Evolutionary conservation across 2,329 filamentous ascomycete genomes (phyloP).

Genomic region (Scedosporium apiospermum): DNA sequence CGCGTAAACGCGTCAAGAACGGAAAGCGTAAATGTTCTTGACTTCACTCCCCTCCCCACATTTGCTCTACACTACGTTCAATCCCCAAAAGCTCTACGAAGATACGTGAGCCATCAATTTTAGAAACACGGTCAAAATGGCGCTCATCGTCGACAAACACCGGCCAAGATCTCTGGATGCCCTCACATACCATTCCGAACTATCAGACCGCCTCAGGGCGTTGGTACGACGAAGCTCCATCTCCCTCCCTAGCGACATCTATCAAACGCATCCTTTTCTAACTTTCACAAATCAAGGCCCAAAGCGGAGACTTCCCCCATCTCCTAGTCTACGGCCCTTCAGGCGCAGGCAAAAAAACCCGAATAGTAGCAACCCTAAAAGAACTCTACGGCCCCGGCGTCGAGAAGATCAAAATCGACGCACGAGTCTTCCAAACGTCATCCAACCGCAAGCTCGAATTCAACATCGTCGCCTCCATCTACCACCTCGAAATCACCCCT

Average conservation of each 20-base stretch:
- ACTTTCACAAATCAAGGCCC: constrained; percentile 51
- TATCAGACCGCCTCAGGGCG: constrained; percentile 78
- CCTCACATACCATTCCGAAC: constrained; percentile 78
- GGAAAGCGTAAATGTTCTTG: constrained; percentile 1
- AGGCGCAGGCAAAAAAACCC: constrained; percentile 94
- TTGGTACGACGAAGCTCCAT: constrained; percentile 47
- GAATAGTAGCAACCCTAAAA: constrained; percentile 89
- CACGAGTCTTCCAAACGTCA: constrained; percentile 89
- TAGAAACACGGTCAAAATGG: constrained; percentile 33
- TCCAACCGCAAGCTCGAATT: constrained; percentile 97
- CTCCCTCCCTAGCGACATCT: background rate
- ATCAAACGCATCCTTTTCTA: background rate
- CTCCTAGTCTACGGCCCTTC: constrained; percentile 95
- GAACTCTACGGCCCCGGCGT: constrained; percentile 92
- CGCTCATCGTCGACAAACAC: constrained; percentile 63
- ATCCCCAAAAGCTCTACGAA: background rate
- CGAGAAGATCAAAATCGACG: constrained; percentile 99
- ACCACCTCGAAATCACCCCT: constrained; percentile 96
- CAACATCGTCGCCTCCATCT: constrained; percentile 94
- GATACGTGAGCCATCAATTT: background rate
- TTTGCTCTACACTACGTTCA: background rate
- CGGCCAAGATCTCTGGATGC: constrained; percentile 64
- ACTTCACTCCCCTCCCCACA: constrained; percentile 2
- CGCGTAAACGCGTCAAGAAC: constrained; percentile 25
- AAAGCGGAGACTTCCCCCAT: constrained; percentile 96